These are phyloP conservation scores for Fusarium tricinctum DNA, from an alignment of 2,329 filamentous ascomycete genomes.

Conservation along the genomic window DNA sequence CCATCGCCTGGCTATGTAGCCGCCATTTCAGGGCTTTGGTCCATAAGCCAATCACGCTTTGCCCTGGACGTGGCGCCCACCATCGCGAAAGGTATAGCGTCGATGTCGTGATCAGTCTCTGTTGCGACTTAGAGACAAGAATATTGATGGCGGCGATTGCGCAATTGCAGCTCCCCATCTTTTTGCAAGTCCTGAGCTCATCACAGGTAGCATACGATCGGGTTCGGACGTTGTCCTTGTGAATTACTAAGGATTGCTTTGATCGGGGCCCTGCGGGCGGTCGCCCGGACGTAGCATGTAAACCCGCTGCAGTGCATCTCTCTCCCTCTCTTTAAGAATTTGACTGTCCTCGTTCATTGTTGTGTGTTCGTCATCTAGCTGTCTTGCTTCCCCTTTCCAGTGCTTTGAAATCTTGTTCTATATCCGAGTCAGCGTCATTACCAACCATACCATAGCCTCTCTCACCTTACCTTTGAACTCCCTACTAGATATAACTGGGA, in stretches of 20 bases:
- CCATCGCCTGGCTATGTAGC: constrained; percentile 35
- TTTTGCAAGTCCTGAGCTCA: constrained; percentile 42
- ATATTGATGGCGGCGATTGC: constrained; percentile 55
- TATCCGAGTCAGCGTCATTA: constrained; percentile 47
- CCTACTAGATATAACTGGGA: constrained; percentile 41
- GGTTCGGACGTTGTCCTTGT: constrained; percentile 41
- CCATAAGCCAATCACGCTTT: constrained; percentile 55
- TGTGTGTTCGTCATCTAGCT: constrained; percentile 42
- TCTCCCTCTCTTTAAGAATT: constrained; percentile 45
- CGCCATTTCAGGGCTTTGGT: constrained; percentile 42
- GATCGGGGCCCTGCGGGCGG: constrained; percentile 46
- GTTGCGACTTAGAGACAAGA: constrained; percentile 50
- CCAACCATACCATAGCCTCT: constrained; percentile 28
- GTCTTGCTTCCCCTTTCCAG: constrained; percentile 31
- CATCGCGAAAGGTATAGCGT: constrained; percentile 66
- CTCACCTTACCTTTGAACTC: constrained; percentile 21
- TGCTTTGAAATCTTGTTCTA: constrained; percentile 40
- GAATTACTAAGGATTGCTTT: constrained; percentile 49
- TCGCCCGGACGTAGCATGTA: constrained; percentile 50
- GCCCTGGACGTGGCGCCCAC: constrained; percentile 41
- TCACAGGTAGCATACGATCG: constrained; percentile 42
- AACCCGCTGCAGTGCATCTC: constrained; percentile 43
- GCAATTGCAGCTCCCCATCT: constrained; percentile 53
- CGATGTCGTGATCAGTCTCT: constrained; percentile 66
- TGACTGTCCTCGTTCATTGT: constrained; percentile 40